Evolutionary conservation across 2,329 filamentous ascomycete genomes (phyloP).

Genomic region (Zasmidium cellare): DNA sequence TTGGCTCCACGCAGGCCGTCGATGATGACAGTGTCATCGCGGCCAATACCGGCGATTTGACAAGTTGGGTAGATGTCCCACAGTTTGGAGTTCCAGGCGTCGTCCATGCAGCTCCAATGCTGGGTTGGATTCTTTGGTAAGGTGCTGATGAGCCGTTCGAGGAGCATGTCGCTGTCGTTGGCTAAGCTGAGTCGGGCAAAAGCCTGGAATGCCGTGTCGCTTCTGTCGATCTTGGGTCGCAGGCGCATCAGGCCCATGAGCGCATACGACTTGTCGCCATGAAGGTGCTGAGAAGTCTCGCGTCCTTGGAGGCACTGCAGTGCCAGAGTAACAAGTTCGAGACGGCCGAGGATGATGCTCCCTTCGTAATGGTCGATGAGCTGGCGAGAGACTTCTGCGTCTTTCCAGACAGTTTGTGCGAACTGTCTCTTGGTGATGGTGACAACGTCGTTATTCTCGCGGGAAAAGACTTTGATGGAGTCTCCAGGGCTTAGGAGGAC

Average conservation of each 20-base stretch:
- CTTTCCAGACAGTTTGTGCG: conserved; percentile 42
- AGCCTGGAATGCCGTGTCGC: conserved; percentile 48
- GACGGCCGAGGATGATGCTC: conserved; percentile 40
- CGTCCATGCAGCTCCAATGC: conserved; percentile 44
- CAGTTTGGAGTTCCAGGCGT: conserved; percentile 44
- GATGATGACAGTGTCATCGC: conserved; percentile 46
- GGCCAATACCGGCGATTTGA: conserved; percentile 43
- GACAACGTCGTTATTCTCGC: conserved; percentile 25
- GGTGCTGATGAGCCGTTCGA: conserved; percentile 49
- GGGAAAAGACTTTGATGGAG: conserved; percentile 37
- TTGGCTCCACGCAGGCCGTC: conserved; percentile 44
- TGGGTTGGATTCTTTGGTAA: conserved; percentile 36
- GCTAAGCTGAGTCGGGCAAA: conserved; percentile 50
- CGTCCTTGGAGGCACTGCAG: conserved; percentile 44
- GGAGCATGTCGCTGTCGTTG: conserved; percentile 47
- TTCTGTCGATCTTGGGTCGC: conserved; percentile 40
- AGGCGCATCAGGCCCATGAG: conserved; percentile 49
- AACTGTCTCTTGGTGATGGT: conserved; percentile 43
- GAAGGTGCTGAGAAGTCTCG: conserved; percentile 38
- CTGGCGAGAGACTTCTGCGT: conserved; percentile 40
- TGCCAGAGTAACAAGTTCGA: conserved; percentile 45
- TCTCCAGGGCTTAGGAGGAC: conserved; percentile 37
- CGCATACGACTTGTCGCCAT: conserved; percentile 47
- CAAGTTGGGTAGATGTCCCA: conserved; percentile 48
- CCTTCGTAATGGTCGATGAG: conserved; percentile 50